A percentile compares a stretch with the other conserved stretches of the same genome.
Conservation (phyloP, 768 basidiomycete species). For the Boletus rufocinnamomeus region DNA sequence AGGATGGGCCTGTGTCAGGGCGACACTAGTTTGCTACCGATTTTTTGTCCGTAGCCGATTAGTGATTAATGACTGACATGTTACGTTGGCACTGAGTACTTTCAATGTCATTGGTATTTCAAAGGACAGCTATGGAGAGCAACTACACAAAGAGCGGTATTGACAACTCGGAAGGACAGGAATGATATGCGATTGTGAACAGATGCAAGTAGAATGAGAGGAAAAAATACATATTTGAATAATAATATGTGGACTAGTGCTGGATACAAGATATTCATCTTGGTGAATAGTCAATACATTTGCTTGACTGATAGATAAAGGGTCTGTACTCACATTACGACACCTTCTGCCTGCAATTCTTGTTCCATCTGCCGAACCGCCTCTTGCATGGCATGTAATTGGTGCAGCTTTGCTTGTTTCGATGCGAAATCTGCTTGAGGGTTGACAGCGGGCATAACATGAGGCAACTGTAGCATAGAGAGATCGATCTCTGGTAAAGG, state of each 20-base stretch:
- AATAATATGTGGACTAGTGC: constrained; percentile 14
- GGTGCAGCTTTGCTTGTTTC: constrained; percentile 23
- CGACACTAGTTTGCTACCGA: constrained; percentile 48
- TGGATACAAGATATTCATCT: constrained; percentile 9
- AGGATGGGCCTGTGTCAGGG: constrained; percentile 65
- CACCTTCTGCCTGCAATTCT: constrained; percentile 32
- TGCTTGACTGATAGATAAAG: no score
- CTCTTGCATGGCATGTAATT: constrained; percentile 35
- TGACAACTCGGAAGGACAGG: background rate
- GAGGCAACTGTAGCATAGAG: constrained; percentile 27
- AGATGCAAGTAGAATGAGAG: background rate
- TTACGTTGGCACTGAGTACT: background rate
- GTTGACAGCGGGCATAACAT: background rate
- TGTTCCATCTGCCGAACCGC: constrained; percentile 35
- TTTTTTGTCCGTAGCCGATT: background rate
- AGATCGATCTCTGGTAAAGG: constrained; percentile 29
- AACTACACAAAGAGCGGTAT: background rate
- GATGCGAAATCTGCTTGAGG: constrained; percentile 2
- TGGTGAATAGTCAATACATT: background rate
- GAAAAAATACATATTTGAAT: constrained; percentile 22
- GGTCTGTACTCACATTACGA: constrained; percentile 12
- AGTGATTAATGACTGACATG: no score
- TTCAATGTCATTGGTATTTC: constrained; percentile 5
- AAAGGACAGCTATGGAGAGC: background rate
- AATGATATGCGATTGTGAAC: background rate